Evolutionary conservation across 345 rosid species (phyloP), one percentile per base, ranked within the genome.

Genomic region (Populus pruinosa): DNA sequence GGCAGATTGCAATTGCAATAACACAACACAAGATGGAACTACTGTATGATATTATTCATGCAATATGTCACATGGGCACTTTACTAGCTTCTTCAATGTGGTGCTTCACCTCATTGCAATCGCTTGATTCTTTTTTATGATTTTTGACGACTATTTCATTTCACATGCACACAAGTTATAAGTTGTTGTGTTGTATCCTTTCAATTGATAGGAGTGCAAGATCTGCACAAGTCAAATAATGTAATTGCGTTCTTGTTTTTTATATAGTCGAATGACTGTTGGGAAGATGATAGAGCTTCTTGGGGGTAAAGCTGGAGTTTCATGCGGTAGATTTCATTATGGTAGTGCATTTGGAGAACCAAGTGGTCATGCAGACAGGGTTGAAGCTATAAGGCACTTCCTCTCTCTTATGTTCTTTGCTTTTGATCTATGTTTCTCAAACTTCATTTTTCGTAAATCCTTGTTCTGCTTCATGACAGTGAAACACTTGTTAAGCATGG

Each of bases 271-370:
- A 82, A 95, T 95, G 99, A 95, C 98, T 17, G 97, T 93, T 74
- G 97, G 99, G 56, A 95, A 96, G 88, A 96, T 93, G 99, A 88
- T 93, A 80, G 99, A 96, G 87, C 99, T 96, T 79, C 91, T 93
- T 74, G 99, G 96, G 50, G 82, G 99, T 80, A 96, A 96, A 83
- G 97, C 98, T 72, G 98, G 97, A 76, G 97, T 92, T 75, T 91
- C 93, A 6, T 87, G 89, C 27, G 98, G 97, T 71, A 88, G 88
- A 84, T 92, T 86, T 83, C 97, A 92, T 82, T 93, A 93, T 84
- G 99, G 99, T 70, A 96, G 98, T 82, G 99, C 99, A 65, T 93
- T 93, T 85, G 98, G 99, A 49, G 97, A 96, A 85, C 88, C 90
- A 76, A 86, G 98, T 81, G 98, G 99, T 78, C 97, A 92, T 87